Percentiles rank a stretch among this genome's conserved stretches.
These are phyloP conservation scores for Aspergillus sp. DNA, from an alignment of 2,329 filamentous ascomycete genomes.

Conservation along the genomic window DNA sequence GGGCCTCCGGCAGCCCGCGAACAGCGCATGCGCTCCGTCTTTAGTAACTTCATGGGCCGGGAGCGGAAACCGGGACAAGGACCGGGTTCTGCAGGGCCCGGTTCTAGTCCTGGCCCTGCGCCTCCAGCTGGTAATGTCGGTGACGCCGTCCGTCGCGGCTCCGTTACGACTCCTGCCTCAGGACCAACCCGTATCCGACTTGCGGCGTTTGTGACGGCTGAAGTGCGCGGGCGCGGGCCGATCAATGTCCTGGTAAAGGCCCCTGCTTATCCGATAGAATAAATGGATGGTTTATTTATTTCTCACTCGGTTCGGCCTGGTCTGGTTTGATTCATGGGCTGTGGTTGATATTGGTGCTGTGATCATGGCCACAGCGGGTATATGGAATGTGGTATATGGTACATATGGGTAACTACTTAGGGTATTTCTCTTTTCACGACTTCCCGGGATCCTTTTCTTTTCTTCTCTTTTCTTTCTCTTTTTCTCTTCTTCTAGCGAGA, in stretches of 20 bases:
- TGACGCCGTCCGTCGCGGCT: background rate
- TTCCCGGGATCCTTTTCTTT: too few relatives aligned
- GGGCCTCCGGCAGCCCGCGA: conserved; percentile 6
- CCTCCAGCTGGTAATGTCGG: background rate
- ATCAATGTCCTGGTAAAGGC: conserved; percentile 71
- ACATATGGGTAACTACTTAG: background rate
- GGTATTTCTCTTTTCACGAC: too few relatives aligned
- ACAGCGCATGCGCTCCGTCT: conserved; percentile 42
- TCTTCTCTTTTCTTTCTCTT: too few relatives aligned
- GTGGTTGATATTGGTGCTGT: background rate
- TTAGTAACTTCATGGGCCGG: conserved; percentile 6
- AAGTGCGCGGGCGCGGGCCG: conserved; percentile 65
- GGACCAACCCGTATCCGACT: conserved; percentile 62
- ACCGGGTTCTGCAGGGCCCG: background rate
- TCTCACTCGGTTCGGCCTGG: too few relatives aligned
- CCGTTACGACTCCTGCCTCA: background rate
- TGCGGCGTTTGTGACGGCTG: conserved; percentile 71
- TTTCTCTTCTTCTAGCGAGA: too few relatives aligned
- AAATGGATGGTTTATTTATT: background rate
- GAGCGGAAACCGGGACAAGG: conserved; percentile 5
- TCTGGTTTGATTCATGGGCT: background rate
- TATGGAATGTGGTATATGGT: background rate
- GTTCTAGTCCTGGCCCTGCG: background rate
- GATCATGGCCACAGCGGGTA: background rate
- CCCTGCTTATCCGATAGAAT: conserved; percentile 58